A percentile compares a stretch with the other conserved stretches of the same genome.
phyloP scores from a whole-genome alignment of 371 early-diverging fungal species.

The Syncephalastrum sp. region DNA sequence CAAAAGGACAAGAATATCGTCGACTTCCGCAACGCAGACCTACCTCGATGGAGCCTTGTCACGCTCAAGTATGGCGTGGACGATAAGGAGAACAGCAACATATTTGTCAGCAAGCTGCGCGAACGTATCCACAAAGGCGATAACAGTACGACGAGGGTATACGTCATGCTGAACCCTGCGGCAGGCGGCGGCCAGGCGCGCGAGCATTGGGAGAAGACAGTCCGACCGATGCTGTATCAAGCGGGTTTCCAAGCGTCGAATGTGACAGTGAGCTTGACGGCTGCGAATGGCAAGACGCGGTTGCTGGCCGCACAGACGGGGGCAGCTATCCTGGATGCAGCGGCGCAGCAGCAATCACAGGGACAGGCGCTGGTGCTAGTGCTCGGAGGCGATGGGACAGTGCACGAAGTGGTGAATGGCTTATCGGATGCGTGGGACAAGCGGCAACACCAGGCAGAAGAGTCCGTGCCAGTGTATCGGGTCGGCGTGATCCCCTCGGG shows the following conservation, averaged over 20 bases:
- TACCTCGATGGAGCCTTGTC: constrained; percentile 3
- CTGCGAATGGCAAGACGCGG: constrained; percentile 9
- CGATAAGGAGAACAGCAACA: not conserved
- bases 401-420: constrained; percentile 49
- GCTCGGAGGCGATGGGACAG: constrained; percentile 50
- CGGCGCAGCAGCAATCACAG: constrained; percentile 3
- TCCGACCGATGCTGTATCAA: constrained; percentile 21
- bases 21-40: constrained; percentile 11
- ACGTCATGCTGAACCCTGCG: constrained; percentile 23
- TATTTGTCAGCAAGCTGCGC: constrained; percentile 7
- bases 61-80: constrained; percentile 1
- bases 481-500: constrained; percentile 44
- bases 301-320: constrained; percentile 11
- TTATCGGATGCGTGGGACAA: constrained; percentile 25
- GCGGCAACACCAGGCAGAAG: not conserved
- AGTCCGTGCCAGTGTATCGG: constrained; percentile 10
- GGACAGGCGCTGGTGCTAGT: not conserved
- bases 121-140: not conserved
- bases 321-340: no score
- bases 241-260: constrained; percentile 11
- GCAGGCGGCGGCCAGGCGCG: constrained; percentile 19
- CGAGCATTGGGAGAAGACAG: constrained; percentile 15
- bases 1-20: constrained; percentile 6
- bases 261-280: constrained; percentile 11
- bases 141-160: constrained; percentile 5